Conservation (phyloP, 108 stramenopile species). For the Cyclotella sp. region DNA sequence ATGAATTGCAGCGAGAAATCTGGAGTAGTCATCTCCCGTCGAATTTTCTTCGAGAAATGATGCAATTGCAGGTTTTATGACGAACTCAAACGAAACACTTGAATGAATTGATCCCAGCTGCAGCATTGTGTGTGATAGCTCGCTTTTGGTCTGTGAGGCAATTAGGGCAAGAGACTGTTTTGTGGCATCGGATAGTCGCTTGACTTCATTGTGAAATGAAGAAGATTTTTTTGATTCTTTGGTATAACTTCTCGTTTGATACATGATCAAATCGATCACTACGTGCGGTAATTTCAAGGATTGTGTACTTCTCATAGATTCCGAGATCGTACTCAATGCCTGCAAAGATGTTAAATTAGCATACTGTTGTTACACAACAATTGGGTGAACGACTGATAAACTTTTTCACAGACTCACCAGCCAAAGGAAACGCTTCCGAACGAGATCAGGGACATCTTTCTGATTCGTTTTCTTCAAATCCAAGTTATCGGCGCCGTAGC, state of each 20-base stretch:
- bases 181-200: conserved; percentile 27
- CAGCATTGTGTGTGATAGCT: conserved; percentile 19
- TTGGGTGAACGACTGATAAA: neutral
- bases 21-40: neutral
- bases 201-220: conserved; percentile 30
- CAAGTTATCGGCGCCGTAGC: conserved; percentile 1
- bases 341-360: neutral
- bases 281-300: conserved; percentile 3
- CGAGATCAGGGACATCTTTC: neutral
- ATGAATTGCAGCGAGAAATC: conserved; percentile 27
- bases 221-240: conserved; percentile 35
- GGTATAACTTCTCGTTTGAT: conserved; percentile 41
- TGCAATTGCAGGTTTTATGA: conserved; percentile 41
- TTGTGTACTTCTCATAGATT: conserved; percentile 12
- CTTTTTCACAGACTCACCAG: neutral
- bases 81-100: conserved; percentile 22
- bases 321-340: conserved; percentile 37
- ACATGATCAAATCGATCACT: conserved; percentile 23
- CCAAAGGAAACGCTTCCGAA: conserved; percentile 49
- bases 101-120: conserved; percentile 35
- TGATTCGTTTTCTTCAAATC: neutral
- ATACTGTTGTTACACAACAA: neutral
- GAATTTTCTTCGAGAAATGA: conserved; percentile 20
- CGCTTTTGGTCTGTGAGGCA: conserved; percentile 9
- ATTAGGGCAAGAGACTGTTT: conserved; percentile 19